Evolutionary conservation across 1,139 yeast species (phyloP), one percentile per base, ranked within the genome.

Genomic region (Taiozyma sp.): DNA sequence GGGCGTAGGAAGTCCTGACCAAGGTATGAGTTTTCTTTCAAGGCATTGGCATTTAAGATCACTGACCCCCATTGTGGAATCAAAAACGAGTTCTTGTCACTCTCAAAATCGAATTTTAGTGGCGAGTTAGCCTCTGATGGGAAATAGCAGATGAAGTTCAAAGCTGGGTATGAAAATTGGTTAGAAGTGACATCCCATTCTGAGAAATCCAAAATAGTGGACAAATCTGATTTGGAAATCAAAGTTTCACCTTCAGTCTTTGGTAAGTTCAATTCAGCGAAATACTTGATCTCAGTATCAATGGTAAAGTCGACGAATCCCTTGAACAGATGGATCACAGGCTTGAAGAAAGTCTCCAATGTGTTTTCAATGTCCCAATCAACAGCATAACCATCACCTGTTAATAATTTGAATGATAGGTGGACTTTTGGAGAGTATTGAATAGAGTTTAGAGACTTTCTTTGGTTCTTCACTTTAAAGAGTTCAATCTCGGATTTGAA

Each of bases 51-150:
- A 61, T 84, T 81, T 51, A 79, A 67, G 27, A 84, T 74, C 4
- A 85, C 76, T 4, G 87, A 86, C 24, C 98, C 98, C 96, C 96
- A 92, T 69, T 89, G 96, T 8, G 97, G 96, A 34, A 92, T 80
- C 49, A 88, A 68, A 64, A 87, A 92, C 76, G 61, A 55, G 32
- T 52, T 51, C 3, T 47, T 39, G n/a, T 55, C 56, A 10, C 48
- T 44, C 23, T 51, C 49, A 44, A 48, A 47, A 3, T 40, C 46
- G 14, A 62, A 55, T 4, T 44, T 48, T 28, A 62, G 46, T 1
- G 85, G 86, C 16, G 73, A 67, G 23, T 70, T 70, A 19, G 73
- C 69, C 39, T 70, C 63, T 40, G 79, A 73, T 1, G 95, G 91
- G 52, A 84, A 76, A 60, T 83, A 88, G 1, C 85, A 67, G 36